Base-by-base conservation (phyloP, 148 eudicot species). In the Rhododendron griersonianum region DNA sequence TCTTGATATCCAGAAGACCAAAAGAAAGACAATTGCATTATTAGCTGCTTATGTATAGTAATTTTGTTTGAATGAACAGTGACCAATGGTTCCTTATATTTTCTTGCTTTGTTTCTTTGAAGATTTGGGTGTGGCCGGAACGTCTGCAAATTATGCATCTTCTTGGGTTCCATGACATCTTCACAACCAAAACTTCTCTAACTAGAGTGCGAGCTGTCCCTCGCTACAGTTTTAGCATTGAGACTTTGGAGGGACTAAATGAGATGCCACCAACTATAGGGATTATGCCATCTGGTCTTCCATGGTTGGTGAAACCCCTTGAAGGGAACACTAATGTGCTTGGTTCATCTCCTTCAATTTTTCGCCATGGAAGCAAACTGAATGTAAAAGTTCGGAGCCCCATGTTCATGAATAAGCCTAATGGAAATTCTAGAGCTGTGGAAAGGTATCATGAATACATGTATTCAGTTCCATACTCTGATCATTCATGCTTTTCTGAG, bases 101-200 rank as follows among this genome's bases (percentile, higher is more conserved):
- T 28, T 82, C 37, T 65, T 48, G 28, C 82, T 65, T 59, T 59
- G n/a, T 85, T 57, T 78, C 80, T 48, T 81, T 83, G 61, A 88
- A 95, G 98, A 94, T 95, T 51, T 95, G 97, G 91, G 98, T 94
- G 44, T 95, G 97, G 98, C 97, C 97, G 25, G 97, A 95, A 88
- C 88, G 98, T 74, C 87, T 95, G 84, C 97, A 91, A 86, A 93
- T 88, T 4, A 91, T 95, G 96, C 96, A 94, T 90, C 89, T 94
- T 78, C 94, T 94, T 41, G 98, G 94, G 55, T 87, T 87, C 81
- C 93, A 91, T 55, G 93, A 92, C 80, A 85, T 89, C 85, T 94
- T 93, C 88, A 94, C 98, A 67, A 93, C 98, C 33, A 90, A 90
- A 85, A 90, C 89, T 84, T 91, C 92, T 16, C 85, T 89, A 81